Evolutionary conservation across 1,284 basidiomycete genomes (phyloP), one percentile per base, ranked within the genome.

Genomic region (Ceratobasidium sp.): DNA sequence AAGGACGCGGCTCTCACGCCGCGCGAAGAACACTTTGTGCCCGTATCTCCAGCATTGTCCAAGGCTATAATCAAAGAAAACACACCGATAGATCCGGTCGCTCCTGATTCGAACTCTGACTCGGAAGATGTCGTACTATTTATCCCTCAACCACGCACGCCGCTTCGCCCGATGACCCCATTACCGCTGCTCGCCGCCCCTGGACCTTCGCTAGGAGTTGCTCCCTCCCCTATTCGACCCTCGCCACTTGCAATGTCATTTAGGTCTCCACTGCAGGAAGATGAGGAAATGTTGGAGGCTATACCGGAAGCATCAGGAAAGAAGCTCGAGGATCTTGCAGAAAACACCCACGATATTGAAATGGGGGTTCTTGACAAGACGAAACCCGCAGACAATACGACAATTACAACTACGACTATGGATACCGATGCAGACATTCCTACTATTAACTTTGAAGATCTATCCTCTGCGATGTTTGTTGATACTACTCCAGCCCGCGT

Each of bases 1-100:
- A 69, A 75, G 38, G 70, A 75, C 20, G 73, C 70, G 59, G 78
- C 78, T 38, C 65, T 75, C 20, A 68, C 66, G 17, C 71, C 70
- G 40, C 64, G 70, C 40, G 71, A 76, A 28, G 65, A 75, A 56
- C 44, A 42, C 38, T 23, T 52, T 26, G 50, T 56, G 15, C 38
- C 54, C 23, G 46, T 46, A 20, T 64, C 71, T 54, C 61, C 71
- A n/a, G 33, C 40, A 20, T 15, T 40, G 38, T 48, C 59, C 33
- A 68, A 68, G 20, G 56, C 52, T 3, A 59, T 65, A 17, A 59
- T 26, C 42, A 40, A 73, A 28, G 56, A 64, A 28, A 68, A 28
- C 26, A 44, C 56, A 15, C 50, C 64, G 20, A 69, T 40, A 28
- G 28, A 17, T 12, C 62, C 59, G 26, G 33, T 26, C 17, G 62